Percentiles rank a stretch among this genome's conserved stretches.
Conservation (phyloP, 495 filamentous ascomycete species). For the Annulohypoxylon moriforme region DNA sequence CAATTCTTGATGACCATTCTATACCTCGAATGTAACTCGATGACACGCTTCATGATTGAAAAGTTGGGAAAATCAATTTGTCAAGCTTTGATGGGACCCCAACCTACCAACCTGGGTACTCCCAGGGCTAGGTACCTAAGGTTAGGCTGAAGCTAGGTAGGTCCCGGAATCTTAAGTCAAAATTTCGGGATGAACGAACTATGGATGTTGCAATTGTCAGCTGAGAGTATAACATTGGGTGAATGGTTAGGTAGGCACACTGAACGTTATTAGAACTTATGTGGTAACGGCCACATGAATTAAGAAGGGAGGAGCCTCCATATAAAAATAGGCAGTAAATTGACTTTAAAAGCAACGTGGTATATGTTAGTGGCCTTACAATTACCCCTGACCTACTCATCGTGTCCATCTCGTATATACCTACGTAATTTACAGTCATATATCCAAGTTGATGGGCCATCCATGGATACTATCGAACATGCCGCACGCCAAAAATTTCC, state of each 20-base stretch:
- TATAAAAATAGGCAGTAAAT: neutral
- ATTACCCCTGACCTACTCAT: neutral
- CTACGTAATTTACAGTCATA: neutral
- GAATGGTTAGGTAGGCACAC: neutral
- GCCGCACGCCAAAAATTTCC: neutral
- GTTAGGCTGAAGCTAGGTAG: neutral
- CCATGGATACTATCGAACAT: neutral
- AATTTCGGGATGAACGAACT: conserved; percentile 4
- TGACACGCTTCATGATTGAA: conserved; percentile 18
- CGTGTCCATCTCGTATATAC: neutral
- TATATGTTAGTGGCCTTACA: neutral
- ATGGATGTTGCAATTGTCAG: conserved; percentile 26
- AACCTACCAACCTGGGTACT: neutral
- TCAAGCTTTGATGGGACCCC: conserved; percentile 30
- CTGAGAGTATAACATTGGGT: conserved; percentile 9
- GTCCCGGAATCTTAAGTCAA: conserved; percentile 13
- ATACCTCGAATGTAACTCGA: conserved; percentile 32
- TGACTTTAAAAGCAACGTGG: neutral
- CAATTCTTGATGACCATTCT: conserved; percentile 17
- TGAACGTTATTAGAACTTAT: neutral
- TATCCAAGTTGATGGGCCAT: neutral
- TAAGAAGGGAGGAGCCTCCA: neutral
- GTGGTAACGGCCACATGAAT: neutral
- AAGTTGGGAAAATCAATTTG: conserved; percentile 33
- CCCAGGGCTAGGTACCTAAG: neutral